Conservation (phyloP, 2,329 filamentous ascomycete genomes). For the Dactylellina sp. region DNA sequence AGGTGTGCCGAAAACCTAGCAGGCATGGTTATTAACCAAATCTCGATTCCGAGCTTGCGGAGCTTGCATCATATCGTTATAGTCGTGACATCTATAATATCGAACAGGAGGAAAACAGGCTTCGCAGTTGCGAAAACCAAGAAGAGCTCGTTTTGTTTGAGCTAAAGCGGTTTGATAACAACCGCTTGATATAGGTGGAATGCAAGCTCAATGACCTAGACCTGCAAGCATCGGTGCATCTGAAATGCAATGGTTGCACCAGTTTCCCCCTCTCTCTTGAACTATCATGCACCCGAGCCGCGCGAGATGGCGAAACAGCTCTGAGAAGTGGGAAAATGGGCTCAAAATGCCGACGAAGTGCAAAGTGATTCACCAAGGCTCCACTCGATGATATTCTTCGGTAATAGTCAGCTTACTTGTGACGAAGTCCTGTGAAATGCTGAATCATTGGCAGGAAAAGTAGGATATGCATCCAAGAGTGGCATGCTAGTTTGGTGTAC, state of each 20-base stretch:
- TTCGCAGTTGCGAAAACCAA: not conserved
- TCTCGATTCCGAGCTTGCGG: constrained; percentile 48
- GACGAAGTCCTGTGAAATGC: constrained; percentile 1
- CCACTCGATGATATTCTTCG: constrained; percentile 15
- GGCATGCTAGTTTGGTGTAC: constrained; percentile 16
- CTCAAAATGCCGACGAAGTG: constrained; percentile 35
- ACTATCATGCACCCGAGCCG: constrained; percentile 40
- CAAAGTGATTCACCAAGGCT: constrained; percentile 28
- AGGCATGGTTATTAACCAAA: constrained; percentile 31
- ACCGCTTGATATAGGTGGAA: constrained; percentile 45
- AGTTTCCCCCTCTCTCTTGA: constrained; percentile 11
- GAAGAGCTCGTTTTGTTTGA: constrained; percentile 33
- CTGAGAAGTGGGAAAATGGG: constrained; percentile 17
- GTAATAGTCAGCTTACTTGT: constrained; percentile 35
- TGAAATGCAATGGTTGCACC: constrained; percentile 40
- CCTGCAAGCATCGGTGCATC: constrained; percentile 40
- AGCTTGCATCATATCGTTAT: constrained; percentile 53
- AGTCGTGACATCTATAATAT: constrained; percentile 45
- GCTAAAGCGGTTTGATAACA: constrained; percentile 38
- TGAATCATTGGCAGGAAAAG: not conserved
- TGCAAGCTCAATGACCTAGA: constrained; percentile 25
- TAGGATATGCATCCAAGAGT: constrained; percentile 51
- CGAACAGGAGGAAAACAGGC: constrained; percentile 27
- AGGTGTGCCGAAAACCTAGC: constrained; percentile 19
- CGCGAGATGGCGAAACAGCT: constrained; percentile 16